Conservation (phyloP, 257 asterid species). For the Solanum chmielewskii region DNA sequence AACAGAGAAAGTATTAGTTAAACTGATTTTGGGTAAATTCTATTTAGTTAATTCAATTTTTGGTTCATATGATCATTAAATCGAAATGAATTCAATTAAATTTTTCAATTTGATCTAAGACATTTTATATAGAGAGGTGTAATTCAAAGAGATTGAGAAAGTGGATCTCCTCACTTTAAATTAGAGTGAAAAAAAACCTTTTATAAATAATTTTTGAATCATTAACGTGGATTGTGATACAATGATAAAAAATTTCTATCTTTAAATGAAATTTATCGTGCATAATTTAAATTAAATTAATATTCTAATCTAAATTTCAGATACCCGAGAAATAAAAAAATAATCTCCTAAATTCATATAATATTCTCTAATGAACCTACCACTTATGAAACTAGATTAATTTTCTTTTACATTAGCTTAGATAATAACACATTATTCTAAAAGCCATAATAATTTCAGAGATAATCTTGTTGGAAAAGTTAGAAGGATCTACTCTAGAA, state of each 20-base stretch:
- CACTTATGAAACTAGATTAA: background rate
- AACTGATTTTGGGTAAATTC: background rate
- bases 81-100: background rate
- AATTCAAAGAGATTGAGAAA: background rate
- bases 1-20: too few relatives aligned
- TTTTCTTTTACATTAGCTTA: background rate
- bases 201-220: too few relatives aligned
- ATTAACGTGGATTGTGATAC: too few relatives aligned
- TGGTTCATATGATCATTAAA: background rate
- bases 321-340: too few relatives aligned
- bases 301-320: too few relatives aligned
- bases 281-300: too few relatives aligned
- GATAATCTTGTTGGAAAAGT: background rate
- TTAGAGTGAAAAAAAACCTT: background rate
- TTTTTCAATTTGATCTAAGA: background rate
- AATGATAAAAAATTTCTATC: too few relatives aligned
- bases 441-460: background rate
- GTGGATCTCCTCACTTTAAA: background rate
- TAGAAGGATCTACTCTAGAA: background rate
- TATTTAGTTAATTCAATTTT: background rate
- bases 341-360: too few relatives aligned
- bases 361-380: background rate
- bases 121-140: background rate
- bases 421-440: background rate
- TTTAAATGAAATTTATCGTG: rapidly evolving